Percentiles rank a stretch among this genome's conserved stretches.
Evolutionary conservation across 768 basidiomycete genomes (phyloP).

Genomic region (Leccinum rimulosum): DNA sequence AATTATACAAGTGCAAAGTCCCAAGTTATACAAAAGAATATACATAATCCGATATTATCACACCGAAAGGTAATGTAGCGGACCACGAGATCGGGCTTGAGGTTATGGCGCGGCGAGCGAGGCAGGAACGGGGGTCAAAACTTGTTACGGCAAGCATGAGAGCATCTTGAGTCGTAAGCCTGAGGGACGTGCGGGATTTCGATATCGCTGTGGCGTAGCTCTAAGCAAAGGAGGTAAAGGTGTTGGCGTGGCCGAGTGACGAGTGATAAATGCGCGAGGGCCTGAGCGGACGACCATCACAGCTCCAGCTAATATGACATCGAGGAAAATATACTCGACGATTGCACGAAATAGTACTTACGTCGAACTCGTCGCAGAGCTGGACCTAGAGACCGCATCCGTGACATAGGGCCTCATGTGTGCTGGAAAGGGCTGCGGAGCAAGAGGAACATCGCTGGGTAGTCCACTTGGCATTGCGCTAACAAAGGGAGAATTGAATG

Average conservation of each 20-base stretch:
- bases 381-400: slow-evolving; percentile 32
- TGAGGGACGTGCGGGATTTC: slow-evolving; percentile 1
- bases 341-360: slow-evolving; percentile 12
- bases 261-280: slow-evolving; percentile 12
- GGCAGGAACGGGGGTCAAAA: slow-evolving; percentile 6
- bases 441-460: slow-evolving; percentile 22
- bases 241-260: slow-evolving; percentile 17
- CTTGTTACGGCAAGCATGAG: slow-evolving; percentile 12
- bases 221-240: slow-evolving; percentile 24
- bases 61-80: slow-evolving; percentile 16
- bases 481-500: slow-evolving; percentile 4
- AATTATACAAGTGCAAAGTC: slow-evolving; percentile 23
- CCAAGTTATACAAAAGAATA: slow-evolving; percentile 31
- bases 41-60: slow-evolving; percentile 31
- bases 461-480: slow-evolving; percentile 14
- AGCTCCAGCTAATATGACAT: slow-evolving; percentile 29
- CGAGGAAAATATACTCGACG: neutral
- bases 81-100: slow-evolving; percentile 6
- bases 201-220: neutral
- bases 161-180: slow-evolving; percentile 18
- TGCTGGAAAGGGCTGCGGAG: slow-evolving; percentile 24
- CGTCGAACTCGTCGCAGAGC: slow-evolving; percentile 34
- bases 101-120: slow-evolving; percentile 20
- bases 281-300: slow-evolving; percentile 21
- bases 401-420: slow-evolving; percentile 15